phyloP scores from a whole-genome alignment of 148 eudicot genomes.

The Dysphania ambrosioides region DNA sequence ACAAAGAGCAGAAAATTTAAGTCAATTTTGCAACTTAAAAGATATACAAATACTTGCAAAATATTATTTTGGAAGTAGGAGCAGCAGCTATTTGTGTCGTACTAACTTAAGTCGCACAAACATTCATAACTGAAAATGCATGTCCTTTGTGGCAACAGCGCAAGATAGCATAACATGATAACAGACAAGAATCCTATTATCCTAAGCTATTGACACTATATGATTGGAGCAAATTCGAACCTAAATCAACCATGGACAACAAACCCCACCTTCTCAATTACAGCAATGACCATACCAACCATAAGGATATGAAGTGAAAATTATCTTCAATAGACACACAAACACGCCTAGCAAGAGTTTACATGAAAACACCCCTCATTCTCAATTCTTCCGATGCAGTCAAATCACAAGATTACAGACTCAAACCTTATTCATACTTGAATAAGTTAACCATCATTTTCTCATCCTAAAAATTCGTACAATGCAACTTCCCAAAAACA shows the following conservation, averaged over 20 bases:
- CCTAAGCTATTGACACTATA: background rate
- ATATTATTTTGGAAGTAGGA: background rate
- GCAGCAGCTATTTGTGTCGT: background rate
- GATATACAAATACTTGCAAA: background rate
- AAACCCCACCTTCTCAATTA: background rate
- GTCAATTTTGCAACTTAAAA: slow-evolving; percentile 13
- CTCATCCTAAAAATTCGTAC: background rate
- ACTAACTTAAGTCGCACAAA: background rate
- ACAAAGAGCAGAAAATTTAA: slow-evolving; percentile 15
- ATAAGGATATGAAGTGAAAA: background rate
- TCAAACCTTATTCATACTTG: background rate
- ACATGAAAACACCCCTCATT: background rate
- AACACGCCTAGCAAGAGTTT: background rate
- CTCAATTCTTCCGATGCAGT: background rate
- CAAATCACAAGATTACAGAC: background rate
- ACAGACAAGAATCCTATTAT: background rate
- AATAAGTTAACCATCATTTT: slow-evolving; percentile 8
- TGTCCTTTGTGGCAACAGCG: background rate
- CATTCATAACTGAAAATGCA: background rate
- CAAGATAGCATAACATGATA: too few species aligned
- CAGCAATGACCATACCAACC: background rate
- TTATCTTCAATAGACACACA: background rate
- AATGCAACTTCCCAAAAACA: slow-evolving; percentile 10
- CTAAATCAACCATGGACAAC: background rate
- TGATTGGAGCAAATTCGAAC: too few species aligned